Percentiles rank a stretch among this genome's conserved stretches.
Evolutionary conservation across 2,329 filamentous ascomycete genomes (phyloP).

Genomic region (Alternaria infectoria): DNA sequence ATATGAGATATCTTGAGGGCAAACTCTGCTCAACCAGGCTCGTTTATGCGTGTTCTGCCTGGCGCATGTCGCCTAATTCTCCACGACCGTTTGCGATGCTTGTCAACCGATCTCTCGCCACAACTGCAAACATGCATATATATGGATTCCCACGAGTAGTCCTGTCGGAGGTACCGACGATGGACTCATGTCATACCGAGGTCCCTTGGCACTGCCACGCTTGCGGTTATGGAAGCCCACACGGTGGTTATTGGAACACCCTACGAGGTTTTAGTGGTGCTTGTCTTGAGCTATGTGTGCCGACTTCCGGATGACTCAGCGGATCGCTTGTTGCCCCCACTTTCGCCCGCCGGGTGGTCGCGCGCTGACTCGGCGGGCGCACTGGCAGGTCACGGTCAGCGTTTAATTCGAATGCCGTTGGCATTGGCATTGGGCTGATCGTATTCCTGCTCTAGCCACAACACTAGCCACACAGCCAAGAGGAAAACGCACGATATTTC

Average conservation of each 20-base stretch:
- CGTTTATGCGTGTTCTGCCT: neutral
- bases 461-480: slow-evolving; percentile 15
- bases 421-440: neutral
- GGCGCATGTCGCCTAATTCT: neutral
- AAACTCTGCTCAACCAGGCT: slow-evolving; percentile 6
- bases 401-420: neutral
- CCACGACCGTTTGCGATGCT: neutral
- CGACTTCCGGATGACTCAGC: slow-evolving; percentile 14
- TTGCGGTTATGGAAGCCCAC: slow-evolving; percentile 2
- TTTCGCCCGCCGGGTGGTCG: neutral
- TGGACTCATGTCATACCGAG: slow-evolving; percentile 15
- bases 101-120: neutral
- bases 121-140: neutral
- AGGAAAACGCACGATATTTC: neutral
- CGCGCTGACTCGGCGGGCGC: neutral
- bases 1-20: neutral
- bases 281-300: slow-evolving; percentile 2
- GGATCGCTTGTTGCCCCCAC: neutral
- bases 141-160: neutral
- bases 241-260: slow-evolving; percentile 3
- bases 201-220: slow-evolving; percentile 11
- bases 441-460: slow-evolving; percentile 6
- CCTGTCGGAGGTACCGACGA: slow-evolving; percentile 2
- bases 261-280: slow-evolving; percentile 4
- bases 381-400: neutral